Percentiles rank a stretch among this genome's conserved stretches.
phyloP scores from a whole-genome alignment of 2,329 filamentous ascomycete genomes.

The Eutypa lata region DNA sequence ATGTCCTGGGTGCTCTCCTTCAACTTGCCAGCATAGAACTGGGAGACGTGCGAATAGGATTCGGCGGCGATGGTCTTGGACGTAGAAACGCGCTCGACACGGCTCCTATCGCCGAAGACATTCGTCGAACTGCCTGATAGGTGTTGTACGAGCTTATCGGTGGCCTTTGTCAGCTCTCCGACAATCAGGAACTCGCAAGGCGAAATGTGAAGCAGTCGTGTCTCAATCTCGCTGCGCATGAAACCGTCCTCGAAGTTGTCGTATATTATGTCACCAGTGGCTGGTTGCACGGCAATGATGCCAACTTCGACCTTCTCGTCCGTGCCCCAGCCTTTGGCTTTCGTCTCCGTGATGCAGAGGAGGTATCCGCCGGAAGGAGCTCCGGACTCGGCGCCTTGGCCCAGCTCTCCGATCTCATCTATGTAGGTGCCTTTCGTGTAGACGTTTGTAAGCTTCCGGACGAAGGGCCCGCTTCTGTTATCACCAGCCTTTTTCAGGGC shows the following conservation, averaged over 20 bases:
- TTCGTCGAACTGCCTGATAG: slow-evolving; percentile 86
- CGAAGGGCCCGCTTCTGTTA: slow-evolving; percentile 89
- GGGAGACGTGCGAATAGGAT: slow-evolving; percentile 82
- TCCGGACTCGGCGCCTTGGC: slow-evolving; percentile 45
- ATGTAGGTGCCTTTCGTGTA: slow-evolving; percentile 99
- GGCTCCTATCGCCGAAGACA: slow-evolving; percentile 85
- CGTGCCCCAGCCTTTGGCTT: slow-evolving; percentile 73
- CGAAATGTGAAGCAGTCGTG: slow-evolving; percentile 88
- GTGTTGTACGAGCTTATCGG: slow-evolving; percentile 88
- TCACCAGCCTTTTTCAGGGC: slow-evolving; percentile 93
- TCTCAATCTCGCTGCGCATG: slow-evolving; percentile 96
- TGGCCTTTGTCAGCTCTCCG: slow-evolving; percentile 83
- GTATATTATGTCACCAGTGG: slow-evolving; percentile 93
- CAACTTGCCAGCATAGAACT: slow-evolving; percentile 87
- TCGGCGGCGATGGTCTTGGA: slow-evolving; percentile 79
- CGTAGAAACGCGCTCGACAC: slow-evolving; percentile 76
- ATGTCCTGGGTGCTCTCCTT: slow-evolving; percentile 57
- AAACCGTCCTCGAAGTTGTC: slow-evolving; percentile 96
- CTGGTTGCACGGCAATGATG: slow-evolving; percentile 89
- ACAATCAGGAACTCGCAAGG: slow-evolving; percentile 95
- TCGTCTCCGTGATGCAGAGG: slow-evolving; percentile 84
- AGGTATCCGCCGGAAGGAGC: slow-evolving; percentile 76
- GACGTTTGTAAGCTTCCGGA: slow-evolving; percentile 88
- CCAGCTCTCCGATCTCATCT: slow-evolving; percentile 83
- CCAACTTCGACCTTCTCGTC: slow-evolving; percentile 94